Base-by-base conservation (phyloP, 163 green algal species). In the Scenedesmus sp. region DNA sequence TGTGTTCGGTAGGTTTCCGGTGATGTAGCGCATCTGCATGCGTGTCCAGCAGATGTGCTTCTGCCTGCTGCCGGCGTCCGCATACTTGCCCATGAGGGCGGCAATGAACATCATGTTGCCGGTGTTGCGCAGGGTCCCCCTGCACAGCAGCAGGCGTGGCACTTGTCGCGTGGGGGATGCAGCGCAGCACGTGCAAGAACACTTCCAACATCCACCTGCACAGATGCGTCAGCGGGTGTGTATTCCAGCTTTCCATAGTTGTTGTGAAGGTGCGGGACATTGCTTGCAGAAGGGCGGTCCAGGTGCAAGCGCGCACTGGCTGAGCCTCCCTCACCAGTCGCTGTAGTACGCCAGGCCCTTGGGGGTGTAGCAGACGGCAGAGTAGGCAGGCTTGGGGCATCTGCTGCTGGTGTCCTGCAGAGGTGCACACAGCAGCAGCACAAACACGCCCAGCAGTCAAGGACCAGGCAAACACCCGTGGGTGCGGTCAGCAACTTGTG, bases 361-460 rank as follows among this genome's bases (percentile, higher is more conserved):
- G 26, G 83, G 83, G 22, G 83, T 89, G 83, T 89, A 89, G 83
- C 83, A 89, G 22, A 89, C 83, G 22, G 83, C 37, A 13, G 83
- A 80, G 61, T 89, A 89, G 18, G 83, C 24, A 1, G 40, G 26
- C 83, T 65, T 68, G 37, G 83, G 83, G 83, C 83, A 89, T 26
- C 1, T 43, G 53, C 56, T 59, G 20, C 30, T 42, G 22, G 40
- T 80, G 26, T 89, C 53, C 53, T 89, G 65, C 65, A 76, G 18
- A 85, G 26, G 20, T 44, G 10, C 10, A 76, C 65, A 76, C 46
- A 56, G 10, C 46, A 56, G 46, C 46, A 56, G 10, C 46, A 26
- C 56, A 7, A 68, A 35, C 12, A 72, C 15, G 33, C 20, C 20
- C 51, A 24, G 51, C 51, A 26, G 51, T 3, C 3, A 2, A 22